These are phyloP conservation scores for Polychaeton citri DNA, from an alignment of 2,329 filamentous ascomycete genomes.

Conservation along the genomic window DNA sequence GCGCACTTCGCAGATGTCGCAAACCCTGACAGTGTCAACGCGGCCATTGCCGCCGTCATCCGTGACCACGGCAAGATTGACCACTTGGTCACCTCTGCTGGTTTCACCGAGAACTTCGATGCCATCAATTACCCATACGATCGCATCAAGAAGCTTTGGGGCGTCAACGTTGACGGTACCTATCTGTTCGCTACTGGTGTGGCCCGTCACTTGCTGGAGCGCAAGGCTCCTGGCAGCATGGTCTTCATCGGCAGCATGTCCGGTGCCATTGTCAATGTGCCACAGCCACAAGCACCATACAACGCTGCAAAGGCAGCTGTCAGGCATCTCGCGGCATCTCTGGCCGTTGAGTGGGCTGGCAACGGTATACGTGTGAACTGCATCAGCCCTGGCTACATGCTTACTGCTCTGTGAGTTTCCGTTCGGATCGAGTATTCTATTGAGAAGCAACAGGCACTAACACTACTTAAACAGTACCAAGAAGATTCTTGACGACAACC, in stretches of 20 bases:
- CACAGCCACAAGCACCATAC: conserved; percentile 85
- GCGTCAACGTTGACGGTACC: conserved; percentile 84
- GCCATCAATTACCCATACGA: conserved; percentile 84
- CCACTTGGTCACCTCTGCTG: conserved; percentile 87
- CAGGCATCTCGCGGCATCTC: conserved; percentile 69
- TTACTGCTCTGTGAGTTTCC: conserved; percentile 67
- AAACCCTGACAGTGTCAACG: conserved; percentile 62
- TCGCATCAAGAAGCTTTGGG: conserved; percentile 85
- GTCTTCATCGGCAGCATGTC: conserved; percentile 96
- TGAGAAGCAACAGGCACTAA: neutral
- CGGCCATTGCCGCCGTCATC: conserved; percentile 57
- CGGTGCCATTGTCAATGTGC: conserved; percentile 84
- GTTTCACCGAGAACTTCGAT: conserved; percentile 92
- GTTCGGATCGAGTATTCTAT: conserved; percentile 6
- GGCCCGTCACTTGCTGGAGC: conserved; percentile 77
- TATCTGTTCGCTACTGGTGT: conserved; percentile 78
- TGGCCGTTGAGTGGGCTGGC: conserved; percentile 89
- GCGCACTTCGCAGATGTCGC: conserved; percentile 85
- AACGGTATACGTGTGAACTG: conserved; percentile 86
- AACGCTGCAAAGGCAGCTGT: conserved; percentile 90
- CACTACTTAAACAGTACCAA: conserved; percentile 48
- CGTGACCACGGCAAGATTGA: conserved; percentile 67
- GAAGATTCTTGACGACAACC: conserved; percentile 89
- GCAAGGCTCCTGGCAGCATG: conserved; percentile 67
- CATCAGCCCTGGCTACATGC: conserved; percentile 92